These are phyloP conservation scores for Aspergillus panamensis DNA, from an alignment of 495 filamentous ascomycete genomes.

Conservation along the genomic window DNA sequence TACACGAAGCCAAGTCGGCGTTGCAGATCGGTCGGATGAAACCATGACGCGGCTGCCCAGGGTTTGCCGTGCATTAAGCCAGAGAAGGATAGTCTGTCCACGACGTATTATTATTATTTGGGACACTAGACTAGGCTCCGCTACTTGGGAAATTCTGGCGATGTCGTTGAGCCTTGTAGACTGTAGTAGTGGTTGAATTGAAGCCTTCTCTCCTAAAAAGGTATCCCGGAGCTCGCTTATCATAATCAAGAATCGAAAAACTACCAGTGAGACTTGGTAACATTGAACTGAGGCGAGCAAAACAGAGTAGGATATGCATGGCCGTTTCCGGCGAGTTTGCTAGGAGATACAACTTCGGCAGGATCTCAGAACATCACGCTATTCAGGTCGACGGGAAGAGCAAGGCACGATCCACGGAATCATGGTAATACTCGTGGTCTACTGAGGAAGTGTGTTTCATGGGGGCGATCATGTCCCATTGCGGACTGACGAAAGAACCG, in stretches of 20 bases:
- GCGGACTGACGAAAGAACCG: constrained; percentile 6
- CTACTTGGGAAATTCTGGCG: too few species aligned
- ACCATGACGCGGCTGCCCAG: constrained; percentile 17
- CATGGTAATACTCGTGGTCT: neutral
- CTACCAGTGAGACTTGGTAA: constrained; percentile 4
- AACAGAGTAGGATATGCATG: neutral
- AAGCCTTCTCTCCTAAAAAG: too few species aligned
- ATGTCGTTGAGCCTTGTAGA: too few species aligned
- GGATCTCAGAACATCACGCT: too few species aligned
- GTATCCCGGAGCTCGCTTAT: neutral
- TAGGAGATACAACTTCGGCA: neutral
- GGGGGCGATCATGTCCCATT: constrained; percentile 16
- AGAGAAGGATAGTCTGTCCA: neutral
- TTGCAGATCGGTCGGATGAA: constrained; percentile 1
- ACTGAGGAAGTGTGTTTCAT: constrained; percentile 8
- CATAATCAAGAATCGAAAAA: neutral
- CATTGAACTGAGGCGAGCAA: constrained; percentile 1
- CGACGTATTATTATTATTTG: too few species aligned
- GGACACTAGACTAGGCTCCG: too few species aligned
- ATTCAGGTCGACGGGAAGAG: too few species aligned
- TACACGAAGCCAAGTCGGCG: constrained; percentile 10
- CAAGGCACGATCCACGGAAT: constrained; percentile 4
- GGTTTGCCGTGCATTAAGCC: neutral
- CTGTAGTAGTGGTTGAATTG: too few species aligned
- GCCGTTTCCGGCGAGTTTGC: constrained; percentile 10